Evolutionary conservation across 2,329 filamentous ascomycete species (phyloP), one percentile per base, ranked within the genome.

Genomic region (Penicillium frequentans): DNA sequence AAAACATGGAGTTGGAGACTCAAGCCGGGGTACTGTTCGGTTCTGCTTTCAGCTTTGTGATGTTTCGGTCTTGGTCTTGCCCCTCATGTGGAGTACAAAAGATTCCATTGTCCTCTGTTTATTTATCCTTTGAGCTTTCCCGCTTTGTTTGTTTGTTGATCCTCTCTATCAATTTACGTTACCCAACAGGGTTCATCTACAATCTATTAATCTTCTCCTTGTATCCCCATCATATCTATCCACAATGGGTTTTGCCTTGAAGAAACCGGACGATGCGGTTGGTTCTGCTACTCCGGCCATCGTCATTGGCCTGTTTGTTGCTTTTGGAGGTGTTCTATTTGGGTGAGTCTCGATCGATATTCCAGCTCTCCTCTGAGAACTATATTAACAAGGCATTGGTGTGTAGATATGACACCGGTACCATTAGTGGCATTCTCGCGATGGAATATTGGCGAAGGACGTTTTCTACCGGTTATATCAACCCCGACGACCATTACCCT

Each of bases 281-380:
- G 80, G 80, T 59, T 77, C 77, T 48, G 75, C 80, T 31, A 69
- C 73, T 64, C 80, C 79, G 45, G 79, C 80, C 52, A 81, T 82
- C 64, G 37, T 84, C 14, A 81, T 85, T 70, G 84, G 82, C 64
- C 77, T 81, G 49, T 85, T 85, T 62, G 83, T 83, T 31, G 80
- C 83, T 16, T 84, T 85, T 69, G 83, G 82, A 58, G 83, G 82
- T 67, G 79, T 85, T 57, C 78, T 84, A 63, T 85, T 84, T 66
- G 83, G 82, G 60, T 85, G 67, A 23, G 72, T 78, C 42, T 16
- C 43, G 2, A 8, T 26, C 26, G 26, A 33, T 31, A 24, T 19
- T 21, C 5, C 35, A 13, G 1, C 6, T 26, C 11, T 37, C 10
- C 33, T n/a, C n/a, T n/a, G 13, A 24, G 13, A 4, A 23, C 13